phyloP scores from a whole-genome alignment of 2,329 filamentous ascomycete genomes.

The Aulographum hederae region DNA sequence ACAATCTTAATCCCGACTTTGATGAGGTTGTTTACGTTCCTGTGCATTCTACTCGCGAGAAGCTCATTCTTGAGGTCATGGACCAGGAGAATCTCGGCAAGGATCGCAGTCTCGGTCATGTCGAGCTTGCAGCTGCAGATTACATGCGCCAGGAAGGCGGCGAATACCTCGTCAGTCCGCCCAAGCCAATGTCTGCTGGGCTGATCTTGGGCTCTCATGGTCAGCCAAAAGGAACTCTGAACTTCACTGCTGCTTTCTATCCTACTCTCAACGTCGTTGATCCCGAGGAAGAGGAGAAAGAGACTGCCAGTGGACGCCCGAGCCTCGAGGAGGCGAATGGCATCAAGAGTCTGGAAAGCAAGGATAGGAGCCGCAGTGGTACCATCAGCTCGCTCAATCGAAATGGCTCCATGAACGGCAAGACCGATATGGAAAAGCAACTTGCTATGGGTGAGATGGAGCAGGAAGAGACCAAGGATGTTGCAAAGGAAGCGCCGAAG shows the following conservation, averaged over 20 bases:
- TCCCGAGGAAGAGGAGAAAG: constrained; percentile 60
- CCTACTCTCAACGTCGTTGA: constrained; percentile 76
- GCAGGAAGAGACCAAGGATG: constrained; percentile 16
- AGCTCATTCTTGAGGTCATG: constrained; percentile 83
- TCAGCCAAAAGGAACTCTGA: constrained; percentile 58
- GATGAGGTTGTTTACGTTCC: constrained; percentile 92
- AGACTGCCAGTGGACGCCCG: constrained; percentile 7
- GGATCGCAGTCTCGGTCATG: constrained; percentile 68
- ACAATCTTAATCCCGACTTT: constrained; percentile 88
- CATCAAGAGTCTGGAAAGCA: neutral
- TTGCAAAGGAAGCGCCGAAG: constrained; percentile 48
- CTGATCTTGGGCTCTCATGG: constrained; percentile 59
- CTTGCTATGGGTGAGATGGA: constrained; percentile 28
- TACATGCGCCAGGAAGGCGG: constrained; percentile 58
- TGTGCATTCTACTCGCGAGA: constrained; percentile 69
- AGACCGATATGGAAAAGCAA: constrained; percentile 23
- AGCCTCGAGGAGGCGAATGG: neutral
- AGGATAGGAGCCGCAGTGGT: constrained; percentile 16
- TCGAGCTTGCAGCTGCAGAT: constrained; percentile 61
- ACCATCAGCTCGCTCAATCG: constrained; percentile 24
- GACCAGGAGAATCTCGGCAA: constrained; percentile 85
- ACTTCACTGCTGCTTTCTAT: constrained; percentile 77
- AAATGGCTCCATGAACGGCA: constrained; percentile 13
- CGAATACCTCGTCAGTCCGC: constrained; percentile 62
- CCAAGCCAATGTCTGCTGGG: constrained; percentile 48